Conservation (phyloP, 768 basidiomycete genomes). For the Suillus alpinus region DNA sequence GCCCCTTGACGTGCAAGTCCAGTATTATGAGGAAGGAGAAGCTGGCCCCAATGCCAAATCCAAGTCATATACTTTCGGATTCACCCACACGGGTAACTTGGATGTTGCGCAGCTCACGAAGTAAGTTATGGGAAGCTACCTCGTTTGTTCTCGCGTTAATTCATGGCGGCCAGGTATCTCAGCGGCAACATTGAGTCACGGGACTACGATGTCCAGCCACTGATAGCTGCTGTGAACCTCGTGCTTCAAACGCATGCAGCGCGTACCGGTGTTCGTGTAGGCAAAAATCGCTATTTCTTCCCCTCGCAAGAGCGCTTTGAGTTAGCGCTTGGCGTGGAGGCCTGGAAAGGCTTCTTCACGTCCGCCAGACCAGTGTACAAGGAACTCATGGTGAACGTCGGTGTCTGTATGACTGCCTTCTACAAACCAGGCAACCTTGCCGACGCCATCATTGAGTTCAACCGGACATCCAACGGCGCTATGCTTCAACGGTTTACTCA, state of each 20-base stretch:
- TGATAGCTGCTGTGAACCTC: conserved; percentile 46
- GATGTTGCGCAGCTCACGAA: conserved; percentile 25
- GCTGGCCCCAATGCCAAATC: conserved; percentile 24
- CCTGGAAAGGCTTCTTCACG: conserved; percentile 49
- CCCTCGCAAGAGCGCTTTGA: conserved; percentile 23
- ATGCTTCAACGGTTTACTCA: conserved; percentile 48
- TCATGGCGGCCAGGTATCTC: conserved; percentile 33
- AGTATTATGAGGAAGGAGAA: conserved; percentile 42
- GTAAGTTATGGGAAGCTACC: conserved; percentile 25
- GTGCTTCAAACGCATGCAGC: conserved; percentile 43
- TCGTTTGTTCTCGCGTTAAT: background rate
- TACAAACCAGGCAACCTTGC: conserved; percentile 62
- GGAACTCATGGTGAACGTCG: conserved; percentile 52
- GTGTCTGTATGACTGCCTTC: conserved; percentile 53
- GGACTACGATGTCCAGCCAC: conserved; percentile 40
- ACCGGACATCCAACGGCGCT: conserved; percentile 35
- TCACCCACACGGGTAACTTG: conserved; percentile 32
- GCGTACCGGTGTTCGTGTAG: conserved; percentile 44
- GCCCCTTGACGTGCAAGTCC: conserved; percentile 31
- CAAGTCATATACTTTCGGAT: conserved; percentile 37
- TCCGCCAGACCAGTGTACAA: conserved; percentile 48
- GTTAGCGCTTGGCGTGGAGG: conserved; percentile 40
- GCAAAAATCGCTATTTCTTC: conserved; percentile 53
- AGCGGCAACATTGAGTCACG: conserved; percentile 35
- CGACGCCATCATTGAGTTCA: conserved; percentile 51